phyloP scores from a whole-genome alignment of 306 rosid genomes.

The Acacia crassicarpa region DNA sequence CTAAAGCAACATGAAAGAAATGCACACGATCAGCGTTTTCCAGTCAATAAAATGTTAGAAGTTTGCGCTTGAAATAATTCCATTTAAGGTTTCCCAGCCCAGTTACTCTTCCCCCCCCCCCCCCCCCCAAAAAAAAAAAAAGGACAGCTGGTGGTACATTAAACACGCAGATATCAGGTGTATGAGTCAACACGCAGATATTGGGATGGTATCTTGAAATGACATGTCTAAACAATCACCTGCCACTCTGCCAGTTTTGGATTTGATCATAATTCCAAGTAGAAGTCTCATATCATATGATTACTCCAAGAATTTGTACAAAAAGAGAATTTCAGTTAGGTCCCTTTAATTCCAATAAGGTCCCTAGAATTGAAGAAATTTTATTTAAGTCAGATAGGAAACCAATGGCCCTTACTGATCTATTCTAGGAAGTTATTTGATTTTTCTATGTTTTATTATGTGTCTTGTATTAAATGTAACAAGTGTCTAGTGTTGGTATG shows the following conservation, averaged over 20 bases:
- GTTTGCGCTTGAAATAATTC: constrained; percentile 5
- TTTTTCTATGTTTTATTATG: too few species aligned
- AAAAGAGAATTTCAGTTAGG: neutral
- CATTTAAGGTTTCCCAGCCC: neutral
- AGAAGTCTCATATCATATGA: constrained; percentile 3
- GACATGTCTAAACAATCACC: constrained; percentile 22
- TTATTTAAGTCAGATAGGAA: neutral
- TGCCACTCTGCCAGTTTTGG: constrained; percentile 7
- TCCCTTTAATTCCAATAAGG: neutral
- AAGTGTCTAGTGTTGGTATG: too few species aligned
- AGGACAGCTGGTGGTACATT: neutral
- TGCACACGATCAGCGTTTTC: constrained; percentile 18
- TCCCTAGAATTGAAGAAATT: neutral
- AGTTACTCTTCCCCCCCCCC: constrained; percentile 9
- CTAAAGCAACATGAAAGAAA: constrained; percentile 46
- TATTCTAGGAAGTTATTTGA: too few species aligned
- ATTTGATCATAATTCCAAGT: constrained; percentile 10
- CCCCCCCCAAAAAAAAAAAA: neutral
- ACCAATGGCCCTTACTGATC: too few species aligned
- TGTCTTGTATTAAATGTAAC: too few species aligned
- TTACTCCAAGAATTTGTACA: neutral
- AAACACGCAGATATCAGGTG: neutral
- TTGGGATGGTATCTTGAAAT: constrained; percentile 3
- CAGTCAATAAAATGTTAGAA: neutral
- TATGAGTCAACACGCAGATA: neutral